phyloP scores from a whole-genome alignment of 371 early-diverging fungal species.

The Mortierella sp. region DNA sequence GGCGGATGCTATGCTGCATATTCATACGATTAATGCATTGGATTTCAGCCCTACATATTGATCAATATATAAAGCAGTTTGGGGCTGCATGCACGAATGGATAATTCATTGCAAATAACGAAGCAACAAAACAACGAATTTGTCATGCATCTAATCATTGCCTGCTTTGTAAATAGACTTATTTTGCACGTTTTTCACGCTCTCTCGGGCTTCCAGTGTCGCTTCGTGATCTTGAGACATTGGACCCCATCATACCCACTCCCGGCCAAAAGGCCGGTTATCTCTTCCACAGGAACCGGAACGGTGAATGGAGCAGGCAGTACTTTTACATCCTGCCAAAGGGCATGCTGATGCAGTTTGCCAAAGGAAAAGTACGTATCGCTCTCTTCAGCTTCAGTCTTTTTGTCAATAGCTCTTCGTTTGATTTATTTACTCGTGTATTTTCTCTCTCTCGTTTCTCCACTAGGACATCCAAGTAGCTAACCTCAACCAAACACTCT shows the following conservation, averaged over 20 bases:
- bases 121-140: no score
- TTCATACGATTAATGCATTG: background rate
- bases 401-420: background rate
- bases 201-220: conserved; percentile 47
- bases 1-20: background rate
- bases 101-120: background rate
- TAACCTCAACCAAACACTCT: conserved; percentile 48
- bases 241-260: conserved; percentile 28
- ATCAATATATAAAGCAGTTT: background rate
- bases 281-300: conserved; percentile 41
- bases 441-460: background rate
- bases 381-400: no score
- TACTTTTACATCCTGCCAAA: conserved; percentile 51
- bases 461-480: conserved; percentile 53
- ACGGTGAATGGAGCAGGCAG: conserved; percentile 51
- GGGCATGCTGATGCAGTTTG: conserved; percentile 55
- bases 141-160: background rate
- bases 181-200: conserved; percentile 42
- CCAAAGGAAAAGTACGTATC: conserved; percentile 47
- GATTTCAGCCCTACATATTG: background rate
- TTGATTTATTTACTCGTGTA: background rate
- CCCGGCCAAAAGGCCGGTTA: conserved; percentile 51
- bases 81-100: conserved; percentile 3
- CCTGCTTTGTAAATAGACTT: conserved; percentile 6
- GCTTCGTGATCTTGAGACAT: conserved; percentile 43